Evolutionary conservation across 257 asterid genomes (phyloP), one percentile per base, ranked within the genome.

Genomic region (Capsicum chinense): DNA sequence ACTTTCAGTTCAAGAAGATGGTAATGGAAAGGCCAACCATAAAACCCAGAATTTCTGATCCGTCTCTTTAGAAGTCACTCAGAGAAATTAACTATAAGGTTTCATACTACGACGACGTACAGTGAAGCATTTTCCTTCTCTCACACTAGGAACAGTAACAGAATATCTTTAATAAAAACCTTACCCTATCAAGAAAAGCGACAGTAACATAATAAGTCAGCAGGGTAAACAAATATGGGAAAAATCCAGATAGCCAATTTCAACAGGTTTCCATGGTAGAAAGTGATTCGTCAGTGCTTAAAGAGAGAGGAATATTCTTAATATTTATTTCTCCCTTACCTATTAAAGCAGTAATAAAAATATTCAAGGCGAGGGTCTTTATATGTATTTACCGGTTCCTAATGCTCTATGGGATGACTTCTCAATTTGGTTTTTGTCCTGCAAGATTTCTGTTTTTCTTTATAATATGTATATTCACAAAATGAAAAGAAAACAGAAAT

Each of bases 251-350:
- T 56, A 74, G 80, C 12, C 15, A 52, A 76, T 76, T 21, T 0
- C 63, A 76, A 21, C 63, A 76, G 26, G 63, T 52, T 26, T 7
- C 48, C 81, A 33, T 13, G 6, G 52, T 52, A 47, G 48, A 52
- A 76, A 52, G 44, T 3, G 10, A 74, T 12, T 74, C 3, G 48
- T 13, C 39, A 50, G 35, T 74, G 42, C 7, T 50, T 12, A 11
- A 19, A 50, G 5, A 74, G 14, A 67, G 76, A 48, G 80, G 42
- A 73, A n/a, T 6, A 73, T 73, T 11, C 80, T 19, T 73, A 73
- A 11, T 73, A 19, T 73, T 73, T 71, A 15, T 68, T 68, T 68
- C 21, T 39, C 7, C 12, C 52, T 63, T 73, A 73, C 80, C 42
- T n/a, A 19, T 12, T 11, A 48, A 48, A 47, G 59, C 59, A 48